Base-by-base conservation (phyloP, 75 land plant genomes). In the Picea glauca region DNA sequence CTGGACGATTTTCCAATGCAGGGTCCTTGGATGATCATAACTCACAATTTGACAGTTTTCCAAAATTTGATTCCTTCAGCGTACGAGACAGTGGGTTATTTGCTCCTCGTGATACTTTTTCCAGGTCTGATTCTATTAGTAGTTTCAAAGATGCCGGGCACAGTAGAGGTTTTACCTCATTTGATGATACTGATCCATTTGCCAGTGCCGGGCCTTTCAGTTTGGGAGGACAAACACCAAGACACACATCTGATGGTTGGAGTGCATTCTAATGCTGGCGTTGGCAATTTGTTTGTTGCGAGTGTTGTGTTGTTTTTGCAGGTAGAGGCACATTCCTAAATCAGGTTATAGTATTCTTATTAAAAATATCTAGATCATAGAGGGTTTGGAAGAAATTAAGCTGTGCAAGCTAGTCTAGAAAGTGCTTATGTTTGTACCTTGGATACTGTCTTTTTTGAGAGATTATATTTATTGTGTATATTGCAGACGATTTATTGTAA, bases 161-260 rank as follows among this genome's bases (percentile, higher is more conserved):
- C n/a, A 66, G 74, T 72, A 81, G 84, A 74, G 91, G 88, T 43
- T 90, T 90, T 68, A 58, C 50, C 21, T 88, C 92, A 13, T 94
- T 93, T 79, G 96, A 93, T 62, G 96, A 91, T 68, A 60, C 85
- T 5, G 98, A 96, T 77, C 88, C 89, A 50, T 96, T 96, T 75
- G 89, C 96, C 35, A 82, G 89, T 58, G 80, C 78, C 30, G 98
- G 95, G 58, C 98, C 93, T 59, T 93, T 94, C 78, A 87, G 88
- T 61, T 82, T 87, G 4, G 90, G 86, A 70, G 83, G 81, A 32
- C 85, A 84, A 31, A 81, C 85, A 15, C 79, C 93, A 21, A 85
- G 79, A 76, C 88, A 65, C 61, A 74, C 75, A 67, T 84, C 95
- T 26, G 84, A 88, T 75, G 77, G 76, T 78, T 94, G 98, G 98